Evolutionary conservation across 805 yeast species (phyloP).

Genomic region (Ogataea paradorogensis): DNA sequence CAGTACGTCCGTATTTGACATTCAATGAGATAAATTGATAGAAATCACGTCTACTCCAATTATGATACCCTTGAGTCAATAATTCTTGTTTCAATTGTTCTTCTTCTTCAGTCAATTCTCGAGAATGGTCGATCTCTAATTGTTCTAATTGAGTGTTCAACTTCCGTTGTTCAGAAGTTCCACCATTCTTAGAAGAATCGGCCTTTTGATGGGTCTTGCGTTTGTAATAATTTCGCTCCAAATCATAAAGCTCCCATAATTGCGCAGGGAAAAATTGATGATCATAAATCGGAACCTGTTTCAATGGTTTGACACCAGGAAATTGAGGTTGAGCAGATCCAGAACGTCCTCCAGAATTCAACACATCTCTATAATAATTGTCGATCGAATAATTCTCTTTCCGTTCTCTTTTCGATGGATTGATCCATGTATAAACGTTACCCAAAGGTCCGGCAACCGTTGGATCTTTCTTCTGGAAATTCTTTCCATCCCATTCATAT

Average conservation of each 20-base stretch:
- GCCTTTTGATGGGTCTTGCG: conserved; percentile 63
- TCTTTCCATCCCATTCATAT: conserved; percentile 86
- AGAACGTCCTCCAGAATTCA: conserved; percentile 68
- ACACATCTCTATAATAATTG: conserved; percentile 52
- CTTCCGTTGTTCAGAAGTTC: conserved; percentile 19
- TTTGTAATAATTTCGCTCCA: conserved; percentile 75
- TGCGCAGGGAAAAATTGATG: conserved; percentile 89
- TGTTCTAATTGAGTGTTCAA: conserved; percentile 49
- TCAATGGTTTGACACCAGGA: conserved; percentile 78
- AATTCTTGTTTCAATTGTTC: conserved; percentile 58
- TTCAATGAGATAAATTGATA: conserved; percentile 70
- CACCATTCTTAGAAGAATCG: conserved; percentile 57
- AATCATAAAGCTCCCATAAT: conserved; percentile 70
- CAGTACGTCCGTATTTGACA: conserved; percentile 79
- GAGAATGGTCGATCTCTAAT: conserved; percentile 69
- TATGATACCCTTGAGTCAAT: conserved; percentile 64
- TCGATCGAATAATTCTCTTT: conserved; percentile 86
- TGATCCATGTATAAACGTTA: conserved; percentile 66
- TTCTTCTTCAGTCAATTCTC: conserved; percentile 82
- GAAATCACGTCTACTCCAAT: conserved; percentile 89
- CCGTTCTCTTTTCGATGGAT: conserved; percentile 81
- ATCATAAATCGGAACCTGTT: conserved; percentile 76
- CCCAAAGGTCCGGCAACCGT: conserved; percentile 30
- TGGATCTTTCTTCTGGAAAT: conserved; percentile 63
- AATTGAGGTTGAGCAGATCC: conserved; percentile 34